Percentiles rank a stretch among this genome's conserved stretches.
Evolutionary conservation across 2,329 filamentous ascomycete species (phyloP).

Genomic region (Arthroderma uncinatum): DNA sequence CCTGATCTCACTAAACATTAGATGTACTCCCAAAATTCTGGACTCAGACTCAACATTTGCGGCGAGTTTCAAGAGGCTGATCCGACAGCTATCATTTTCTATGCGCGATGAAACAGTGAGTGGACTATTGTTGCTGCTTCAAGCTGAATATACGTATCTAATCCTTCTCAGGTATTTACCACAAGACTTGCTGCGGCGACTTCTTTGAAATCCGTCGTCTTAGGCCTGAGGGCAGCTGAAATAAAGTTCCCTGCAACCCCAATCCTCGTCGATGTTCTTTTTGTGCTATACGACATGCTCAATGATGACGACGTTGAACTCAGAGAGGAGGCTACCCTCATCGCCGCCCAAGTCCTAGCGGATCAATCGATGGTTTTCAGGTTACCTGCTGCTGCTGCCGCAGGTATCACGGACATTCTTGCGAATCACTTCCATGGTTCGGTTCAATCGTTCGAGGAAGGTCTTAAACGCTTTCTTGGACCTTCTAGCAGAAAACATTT

Average conservation of each 20-base stretch:
- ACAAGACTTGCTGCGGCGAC: slow-evolving; percentile 29
- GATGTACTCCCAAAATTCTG: background rate
- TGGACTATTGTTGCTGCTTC: background rate
- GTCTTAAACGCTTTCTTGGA: slow-evolving; percentile 31
- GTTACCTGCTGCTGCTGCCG: slow-evolving; percentile 41
- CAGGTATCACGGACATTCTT: slow-evolving; percentile 30
- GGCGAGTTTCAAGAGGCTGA: slow-evolving; percentile 23
- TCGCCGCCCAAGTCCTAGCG: slow-evolving; percentile 29
- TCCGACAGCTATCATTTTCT: slow-evolving; percentile 28
- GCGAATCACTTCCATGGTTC: slow-evolving; percentile 25
- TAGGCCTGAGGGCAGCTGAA: slow-evolving; percentile 32
- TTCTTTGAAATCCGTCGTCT: slow-evolving; percentile 27
- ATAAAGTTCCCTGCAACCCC: slow-evolving; percentile 18
- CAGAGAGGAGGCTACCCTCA: slow-evolving; percentile 49
- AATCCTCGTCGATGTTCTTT: slow-evolving; percentile 44
- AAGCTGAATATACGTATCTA: background rate
- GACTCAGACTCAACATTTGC: background rate
- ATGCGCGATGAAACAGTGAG: slow-evolving; percentile 34
- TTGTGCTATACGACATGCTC: slow-evolving; percentile 62
- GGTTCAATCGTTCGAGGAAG: slow-evolving; percentile 24
- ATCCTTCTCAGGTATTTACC: slow-evolving; percentile 26
- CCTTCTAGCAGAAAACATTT: slow-evolving; percentile 17
- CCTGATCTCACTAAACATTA: slow-evolving; percentile 23
- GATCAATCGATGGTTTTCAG: slow-evolving; percentile 7
- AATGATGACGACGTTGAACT: slow-evolving; percentile 91